Conservation (phyloP, 2,329 filamentous ascomycete species). For the Calonectria pseudoreteaudii region DNA sequence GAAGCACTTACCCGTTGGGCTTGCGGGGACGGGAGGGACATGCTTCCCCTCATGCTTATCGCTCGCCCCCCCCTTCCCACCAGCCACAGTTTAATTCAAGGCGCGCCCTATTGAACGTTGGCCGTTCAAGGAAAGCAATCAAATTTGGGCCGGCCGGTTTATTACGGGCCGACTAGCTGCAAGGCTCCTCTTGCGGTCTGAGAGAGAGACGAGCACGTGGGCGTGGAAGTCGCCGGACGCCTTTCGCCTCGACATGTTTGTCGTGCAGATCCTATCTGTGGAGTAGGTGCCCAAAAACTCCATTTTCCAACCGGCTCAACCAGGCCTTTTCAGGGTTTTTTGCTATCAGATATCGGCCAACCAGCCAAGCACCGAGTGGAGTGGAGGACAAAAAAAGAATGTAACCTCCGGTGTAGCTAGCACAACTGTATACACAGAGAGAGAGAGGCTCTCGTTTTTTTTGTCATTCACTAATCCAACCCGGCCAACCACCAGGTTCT, state of each 20-base stretch:
- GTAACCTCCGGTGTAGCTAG: not conserved
- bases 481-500: not conserved
- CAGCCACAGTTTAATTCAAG: not conserved
- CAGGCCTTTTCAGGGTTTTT: not conserved
- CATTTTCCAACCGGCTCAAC: not conserved
- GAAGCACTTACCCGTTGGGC: not conserved
- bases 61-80: not conserved
- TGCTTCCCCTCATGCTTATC: slow-evolving; percentile 21
- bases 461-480: not conserved
- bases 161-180: not conserved
- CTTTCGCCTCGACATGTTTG: not conserved
- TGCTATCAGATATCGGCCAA: not conserved
- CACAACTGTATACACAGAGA: not conserved
- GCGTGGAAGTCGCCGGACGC: not conserved
- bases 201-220: not conserved
- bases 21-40: slow-evolving; percentile 7
- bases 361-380: not conserved
- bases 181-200: not conserved
- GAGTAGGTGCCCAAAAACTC: not conserved
- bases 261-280: not conserved
- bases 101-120: not conserved
- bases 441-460: not conserved
- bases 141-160: not conserved
- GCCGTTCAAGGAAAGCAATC: not conserved
- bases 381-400: not conserved